phyloP scores from a whole-genome alignment of 352 stramenopile species.

The Pythium phragmiticola region DNA sequence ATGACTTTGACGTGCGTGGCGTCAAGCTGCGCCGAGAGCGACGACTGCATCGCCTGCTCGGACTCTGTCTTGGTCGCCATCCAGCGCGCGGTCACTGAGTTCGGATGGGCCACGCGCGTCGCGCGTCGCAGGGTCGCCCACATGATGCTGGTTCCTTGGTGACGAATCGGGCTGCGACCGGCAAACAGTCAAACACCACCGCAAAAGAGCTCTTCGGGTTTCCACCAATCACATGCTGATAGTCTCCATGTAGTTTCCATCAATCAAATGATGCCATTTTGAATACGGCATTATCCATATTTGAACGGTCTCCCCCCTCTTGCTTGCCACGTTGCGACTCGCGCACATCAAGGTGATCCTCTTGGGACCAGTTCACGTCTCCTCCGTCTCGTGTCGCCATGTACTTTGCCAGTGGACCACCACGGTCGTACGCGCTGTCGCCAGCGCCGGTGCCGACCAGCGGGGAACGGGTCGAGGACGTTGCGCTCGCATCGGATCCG shows the following conservation, averaged over 20 bases:
- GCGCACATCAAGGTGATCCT: neutral
- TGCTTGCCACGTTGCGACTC: conserved; percentile 4
- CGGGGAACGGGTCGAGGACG: conserved; percentile 37
- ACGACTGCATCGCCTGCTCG: conserved; percentile 69
- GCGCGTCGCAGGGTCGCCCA: conserved; percentile 3
- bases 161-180: neutral
- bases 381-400: conserved; percentile 26
- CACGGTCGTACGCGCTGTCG: conserved; percentile 50
- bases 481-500: conserved; percentile 56
- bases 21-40: conserved; percentile 55
- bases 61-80: conserved; percentile 37
- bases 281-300: neutral
- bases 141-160: neutral
- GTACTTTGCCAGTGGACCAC: conserved; percentile 73
- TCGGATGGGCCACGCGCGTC: neutral
- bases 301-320: neutral
- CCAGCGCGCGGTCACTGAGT: conserved; percentile 6
- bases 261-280: neutral
- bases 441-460: neutral
- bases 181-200: too few species aligned
- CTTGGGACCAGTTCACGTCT: too few species aligned
- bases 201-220: neutral
- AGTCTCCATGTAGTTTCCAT: conserved; percentile 2
- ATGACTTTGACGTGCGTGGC: conserved; percentile 81
- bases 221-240: conserved; percentile 6